Percentiles rank a stretch among this genome's conserved stretches.
Evolutionary conservation across 1,284 basidiomycete species (phyloP).

Genomic region (Irpex rosettiformis): DNA sequence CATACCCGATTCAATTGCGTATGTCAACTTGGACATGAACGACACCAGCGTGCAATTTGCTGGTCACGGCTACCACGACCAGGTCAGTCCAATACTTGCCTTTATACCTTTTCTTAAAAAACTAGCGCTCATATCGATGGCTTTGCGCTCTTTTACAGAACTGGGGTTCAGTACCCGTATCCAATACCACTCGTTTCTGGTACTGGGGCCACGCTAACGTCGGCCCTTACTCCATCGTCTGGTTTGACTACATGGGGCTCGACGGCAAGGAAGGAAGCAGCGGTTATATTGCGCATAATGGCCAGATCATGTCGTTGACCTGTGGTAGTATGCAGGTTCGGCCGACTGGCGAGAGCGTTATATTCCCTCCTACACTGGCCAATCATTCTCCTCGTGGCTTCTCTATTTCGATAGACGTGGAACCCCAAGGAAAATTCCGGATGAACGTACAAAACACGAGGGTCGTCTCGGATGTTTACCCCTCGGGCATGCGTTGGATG

Average conservation of each 20-base stretch:
- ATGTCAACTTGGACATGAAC: slow-evolving; percentile 6
- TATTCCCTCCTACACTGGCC: slow-evolving; percentile 8
- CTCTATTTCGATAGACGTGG: background rate
- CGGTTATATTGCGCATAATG: slow-evolving; percentile 8
- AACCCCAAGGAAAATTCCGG: slow-evolving; percentile 6
- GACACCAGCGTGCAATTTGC: slow-evolving; percentile 6
- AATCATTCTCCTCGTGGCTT: slow-evolving; percentile 6
- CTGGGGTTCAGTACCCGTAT: slow-evolving; percentile 11
- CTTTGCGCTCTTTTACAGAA: slow-evolving; percentile 1
- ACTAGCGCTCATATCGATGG: background rate
- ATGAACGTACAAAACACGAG: background rate
- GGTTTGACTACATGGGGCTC: slow-evolving; percentile 12
- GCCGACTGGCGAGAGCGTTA: slow-evolving; percentile 2
- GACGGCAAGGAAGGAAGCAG: slow-evolving; percentile 10
- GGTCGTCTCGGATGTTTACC: background rate
- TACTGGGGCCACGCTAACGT: slow-evolving; percentile 16
- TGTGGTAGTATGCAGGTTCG: slow-evolving; percentile 6
- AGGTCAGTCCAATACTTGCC: slow-evolving; percentile 7
- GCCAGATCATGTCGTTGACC: background rate
- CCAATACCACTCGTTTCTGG: slow-evolving; percentile 6
- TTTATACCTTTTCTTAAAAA: background rate
- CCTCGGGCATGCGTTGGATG: slow-evolving; percentile 6
- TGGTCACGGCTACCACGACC: slow-evolving; percentile 14
- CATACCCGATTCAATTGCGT: slow-evolving; percentile 10
- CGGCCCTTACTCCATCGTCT: slow-evolving; percentile 12